phyloP scores from a whole-genome alignment of 148 eudicot species.

The Rhododendron mucronatum region DNA sequence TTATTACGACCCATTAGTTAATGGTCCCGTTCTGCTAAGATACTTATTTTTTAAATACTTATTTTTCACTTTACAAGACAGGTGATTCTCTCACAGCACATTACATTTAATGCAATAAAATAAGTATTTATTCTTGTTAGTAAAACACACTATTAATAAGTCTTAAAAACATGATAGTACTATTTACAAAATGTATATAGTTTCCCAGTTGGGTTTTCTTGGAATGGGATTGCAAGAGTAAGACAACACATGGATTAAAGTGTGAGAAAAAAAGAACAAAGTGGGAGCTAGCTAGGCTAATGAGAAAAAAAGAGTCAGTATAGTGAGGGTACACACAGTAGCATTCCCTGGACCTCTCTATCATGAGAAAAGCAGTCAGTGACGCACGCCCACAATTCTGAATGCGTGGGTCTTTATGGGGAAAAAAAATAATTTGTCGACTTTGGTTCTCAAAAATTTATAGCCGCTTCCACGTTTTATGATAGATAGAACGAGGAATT shows the following conservation, averaged over 20 bases:
- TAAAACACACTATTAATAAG: too few relatives aligned
- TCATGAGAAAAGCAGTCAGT: neutral
- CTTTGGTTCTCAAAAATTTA: neutral
- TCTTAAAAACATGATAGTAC: neutral
- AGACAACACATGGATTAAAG: neutral
- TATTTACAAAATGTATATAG: neutral
- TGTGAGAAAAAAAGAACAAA: neutral
- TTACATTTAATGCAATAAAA: too few relatives aligned
- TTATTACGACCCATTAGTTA: neutral
- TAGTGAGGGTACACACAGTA: neutral
- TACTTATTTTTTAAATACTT: too few relatives aligned
- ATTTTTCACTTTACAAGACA: too few relatives aligned
- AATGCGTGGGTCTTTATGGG: neutral
- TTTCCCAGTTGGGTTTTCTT: neutral
- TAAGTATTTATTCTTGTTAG: too few relatives aligned
- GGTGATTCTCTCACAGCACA: too few relatives aligned
- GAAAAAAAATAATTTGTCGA: neutral
- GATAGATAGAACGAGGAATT: too few relatives aligned
- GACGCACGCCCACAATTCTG: neutral
- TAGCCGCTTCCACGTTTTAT: neutral
- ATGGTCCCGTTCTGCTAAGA: too few relatives aligned
- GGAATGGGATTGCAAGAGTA: neutral
- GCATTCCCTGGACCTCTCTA: constrained; percentile 4
- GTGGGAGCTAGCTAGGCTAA: neutral
- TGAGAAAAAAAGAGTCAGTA: neutral